Percentiles rank a stretch among this genome's conserved stretches.
These are phyloP conservation scores for Spiromastix sp. DNA, from an alignment of 2,329 filamentous ascomycete species.

Conservation along the genomic window DNA sequence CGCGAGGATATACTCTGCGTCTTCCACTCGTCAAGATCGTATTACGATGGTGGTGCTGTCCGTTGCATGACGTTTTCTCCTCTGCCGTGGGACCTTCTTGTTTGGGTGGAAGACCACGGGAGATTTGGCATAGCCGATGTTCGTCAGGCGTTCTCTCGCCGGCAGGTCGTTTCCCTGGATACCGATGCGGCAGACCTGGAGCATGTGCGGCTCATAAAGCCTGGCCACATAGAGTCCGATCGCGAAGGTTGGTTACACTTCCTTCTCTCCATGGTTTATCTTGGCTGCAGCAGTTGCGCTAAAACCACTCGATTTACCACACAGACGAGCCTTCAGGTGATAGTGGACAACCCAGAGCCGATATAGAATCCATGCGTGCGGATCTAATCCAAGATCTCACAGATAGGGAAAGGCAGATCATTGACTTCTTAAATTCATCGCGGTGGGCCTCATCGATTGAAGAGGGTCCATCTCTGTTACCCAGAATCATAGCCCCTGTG, in stretches of 20 bases:
- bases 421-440: conserved; percentile 33
- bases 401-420: conserved; percentile 32
- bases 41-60: conserved; percentile 64
- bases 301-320: too few relatives aligned
- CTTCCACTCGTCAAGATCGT: conserved; percentile 67
- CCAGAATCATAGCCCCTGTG: too few relatives aligned
- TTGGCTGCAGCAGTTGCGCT: too few relatives aligned
- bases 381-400: conserved; percentile 28
- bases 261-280: too few relatives aligned
- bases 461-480: too few relatives aligned
- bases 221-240: conserved; percentile 15
- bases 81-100: conserved; percentile 76
- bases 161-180: conserved; percentile 32
- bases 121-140: conserved; percentile 38
- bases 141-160: conserved; percentile 34
- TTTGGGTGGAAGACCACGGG: conserved; percentile 81
- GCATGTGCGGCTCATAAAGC: conserved; percentile 23
- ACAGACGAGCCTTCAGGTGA: not conserved
- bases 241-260: conserved; percentile 11
- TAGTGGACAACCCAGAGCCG: conserved; percentile 10
- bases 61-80: conserved; percentile 89
- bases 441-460: conserved; percentile 25
- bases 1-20: conserved; percentile 59
- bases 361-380: conserved; percentile 21
- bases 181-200: conserved; percentile 23